A percentile compares a stretch with the other conserved stretches of the same genome.
Evolutionary conservation across 768 basidiomycete species (phyloP).

Genomic region (Tremella fuciformis): DNA sequence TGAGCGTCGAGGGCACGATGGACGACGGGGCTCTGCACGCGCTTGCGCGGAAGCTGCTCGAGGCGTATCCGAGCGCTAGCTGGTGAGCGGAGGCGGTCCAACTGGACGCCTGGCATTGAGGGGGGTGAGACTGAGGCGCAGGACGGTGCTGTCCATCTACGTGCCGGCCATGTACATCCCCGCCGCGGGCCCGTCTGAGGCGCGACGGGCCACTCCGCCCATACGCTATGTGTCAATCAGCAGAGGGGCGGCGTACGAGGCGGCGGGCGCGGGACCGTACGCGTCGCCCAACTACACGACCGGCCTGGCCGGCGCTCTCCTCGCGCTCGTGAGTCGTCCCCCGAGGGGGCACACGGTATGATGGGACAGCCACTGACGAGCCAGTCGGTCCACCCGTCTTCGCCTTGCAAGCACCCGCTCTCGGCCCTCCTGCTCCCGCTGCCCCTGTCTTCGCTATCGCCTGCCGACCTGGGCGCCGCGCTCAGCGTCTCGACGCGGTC

Average conservation of each 20-base stretch:
- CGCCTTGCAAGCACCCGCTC: neutral
- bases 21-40: constrained; percentile 15
- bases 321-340: constrained; percentile 9
- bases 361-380: constrained; percentile 2
- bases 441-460: constrained; percentile 24
- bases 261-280: neutral
- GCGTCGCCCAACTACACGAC: constrained; percentile 36
- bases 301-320: constrained; percentile 32
- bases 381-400: constrained; percentile 18
- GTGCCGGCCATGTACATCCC: constrained; percentile 38
- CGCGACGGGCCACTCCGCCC: neutral
- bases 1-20: constrained; percentile 5
- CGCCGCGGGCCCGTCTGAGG: neutral
- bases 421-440: constrained; percentile 24
- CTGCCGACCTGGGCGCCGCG: neutral
- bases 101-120: neutral
- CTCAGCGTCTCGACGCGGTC: neutral
- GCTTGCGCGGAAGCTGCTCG: neutral
- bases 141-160: constrained; percentile 30
- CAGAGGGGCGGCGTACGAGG: neutral
- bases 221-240: constrained; percentile 3
- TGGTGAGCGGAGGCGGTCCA: constrained; percentile 16
- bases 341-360: neutral
- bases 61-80: constrained; percentile 2
- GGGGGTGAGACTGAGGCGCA: constrained; percentile 11